A percentile compares a stretch with the other conserved stretches of the same genome.
Evolutionary conservation across 345 rosid genomes (phyloP).

Genomic region (Turnera subulata): DNA sequence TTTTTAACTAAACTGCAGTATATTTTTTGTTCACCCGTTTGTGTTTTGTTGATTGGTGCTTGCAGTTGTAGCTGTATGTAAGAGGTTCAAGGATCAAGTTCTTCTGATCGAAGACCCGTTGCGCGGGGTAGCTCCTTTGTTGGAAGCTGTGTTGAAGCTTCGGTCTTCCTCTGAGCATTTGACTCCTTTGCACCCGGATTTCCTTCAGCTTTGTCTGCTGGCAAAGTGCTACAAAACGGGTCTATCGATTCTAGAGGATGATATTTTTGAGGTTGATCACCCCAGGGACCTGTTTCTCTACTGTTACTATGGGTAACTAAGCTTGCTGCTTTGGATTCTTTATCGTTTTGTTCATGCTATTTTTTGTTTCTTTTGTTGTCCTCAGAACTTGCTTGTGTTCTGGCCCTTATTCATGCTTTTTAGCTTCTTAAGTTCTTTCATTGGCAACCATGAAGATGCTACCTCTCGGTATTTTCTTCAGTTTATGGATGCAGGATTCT

Average conservation of each 20-base stretch:
- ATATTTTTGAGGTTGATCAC: slow-evolving; percentile 79
- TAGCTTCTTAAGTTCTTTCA: background rate
- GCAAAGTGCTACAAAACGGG: slow-evolving; percentile 77
- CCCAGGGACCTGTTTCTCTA: slow-evolving; percentile 88
- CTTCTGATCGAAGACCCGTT: slow-evolving; percentile 55
- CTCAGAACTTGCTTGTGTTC: background rate
- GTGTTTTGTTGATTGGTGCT: background rate
- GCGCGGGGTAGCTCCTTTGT: slow-evolving; percentile 73
- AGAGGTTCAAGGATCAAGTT: slow-evolving; percentile 77
- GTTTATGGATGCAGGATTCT: background rate
- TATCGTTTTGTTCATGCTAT: slow-evolving; percentile 7
- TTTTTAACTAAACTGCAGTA: no score
- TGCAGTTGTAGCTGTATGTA: slow-evolving; percentile 69
- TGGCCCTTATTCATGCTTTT: no score
- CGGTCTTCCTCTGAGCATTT: slow-evolving; percentile 67
- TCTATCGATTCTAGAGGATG: slow-evolving; percentile 72
- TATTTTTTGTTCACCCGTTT: slow-evolving; percentile 14
- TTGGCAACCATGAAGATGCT: no score
- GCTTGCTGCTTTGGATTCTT: background rate
- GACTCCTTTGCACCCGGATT: slow-evolving; percentile 85
- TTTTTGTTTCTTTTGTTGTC: background rate
- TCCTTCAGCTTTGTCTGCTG: slow-evolving; percentile 78
- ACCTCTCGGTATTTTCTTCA: background rate
- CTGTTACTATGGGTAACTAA: slow-evolving; percentile 80
- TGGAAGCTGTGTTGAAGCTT: slow-evolving; percentile 65